Evolutionary conservation across 1,139 yeast genomes (phyloP).

Genomic region (Blastobotrys indianensis): DNA sequence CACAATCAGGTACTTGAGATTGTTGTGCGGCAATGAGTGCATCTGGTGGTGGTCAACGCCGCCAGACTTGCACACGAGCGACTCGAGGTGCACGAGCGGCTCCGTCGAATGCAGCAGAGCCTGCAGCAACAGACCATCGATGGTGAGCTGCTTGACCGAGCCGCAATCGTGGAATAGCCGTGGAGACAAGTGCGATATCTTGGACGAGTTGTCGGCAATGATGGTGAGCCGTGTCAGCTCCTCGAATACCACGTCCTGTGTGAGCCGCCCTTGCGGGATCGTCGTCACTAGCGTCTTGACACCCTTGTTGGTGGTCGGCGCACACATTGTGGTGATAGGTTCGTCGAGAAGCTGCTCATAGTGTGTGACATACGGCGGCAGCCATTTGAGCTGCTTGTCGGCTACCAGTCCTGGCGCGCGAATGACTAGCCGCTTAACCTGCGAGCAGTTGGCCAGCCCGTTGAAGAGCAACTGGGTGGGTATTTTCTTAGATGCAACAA

Average conservation of each 20-base stretch:
- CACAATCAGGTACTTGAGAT: no score
- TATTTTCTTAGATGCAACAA: background rate
- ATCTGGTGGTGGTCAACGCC: background rate
- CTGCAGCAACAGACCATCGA: constrained; percentile 8
- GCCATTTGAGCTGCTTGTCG: constrained; percentile 1
- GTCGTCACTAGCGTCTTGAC: constrained; percentile 9
- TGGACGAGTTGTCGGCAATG: background rate
- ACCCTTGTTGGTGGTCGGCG: constrained; percentile 3
- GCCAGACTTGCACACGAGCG: constrained; percentile 9
- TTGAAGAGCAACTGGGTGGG: constrained; percentile 2
- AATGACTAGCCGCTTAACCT: constrained; percentile 4
- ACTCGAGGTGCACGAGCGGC: constrained; percentile 5
- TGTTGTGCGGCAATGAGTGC: no score
- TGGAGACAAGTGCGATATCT: no score
- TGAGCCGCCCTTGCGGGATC: constrained; percentile 6
- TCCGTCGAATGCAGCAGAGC: constrained; percentile 1
- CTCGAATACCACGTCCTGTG: constrained; percentile 8
- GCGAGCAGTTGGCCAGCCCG: constrained; percentile 4
- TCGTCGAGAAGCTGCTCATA: constrained; percentile 9
- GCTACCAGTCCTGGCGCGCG: constrained; percentile 9
- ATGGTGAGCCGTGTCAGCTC: constrained; percentile 8
- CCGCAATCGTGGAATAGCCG: constrained; percentile 1
- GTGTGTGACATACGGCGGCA: constrained; percentile 11
- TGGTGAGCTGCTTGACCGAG: constrained; percentile 4
- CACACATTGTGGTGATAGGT: background rate